Conservation (phyloP, 108 stramenopile species). For the Fistulifera pelliculosa region DNA sequence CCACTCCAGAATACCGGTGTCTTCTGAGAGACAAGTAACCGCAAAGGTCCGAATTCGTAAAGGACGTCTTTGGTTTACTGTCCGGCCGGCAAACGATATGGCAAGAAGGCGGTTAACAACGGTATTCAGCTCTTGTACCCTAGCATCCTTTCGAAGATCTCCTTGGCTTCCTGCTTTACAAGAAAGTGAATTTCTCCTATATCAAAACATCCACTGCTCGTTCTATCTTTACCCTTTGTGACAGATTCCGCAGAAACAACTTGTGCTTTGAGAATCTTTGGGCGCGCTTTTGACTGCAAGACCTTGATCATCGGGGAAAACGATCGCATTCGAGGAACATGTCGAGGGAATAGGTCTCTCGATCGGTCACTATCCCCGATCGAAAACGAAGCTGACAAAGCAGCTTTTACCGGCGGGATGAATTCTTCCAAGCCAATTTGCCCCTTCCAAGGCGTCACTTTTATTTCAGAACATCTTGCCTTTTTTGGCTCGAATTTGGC, state of each 20-base stretch:
- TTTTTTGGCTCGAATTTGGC: conserved; percentile 27
- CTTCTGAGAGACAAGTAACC: conserved; percentile 96
- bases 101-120: conserved; percentile 92
- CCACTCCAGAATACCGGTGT: conserved; percentile 98
- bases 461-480: conserved; percentile 2
- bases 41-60: conserved; percentile 88
- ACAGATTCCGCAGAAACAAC: conserved; percentile 25
- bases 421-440: conserved; percentile 55
- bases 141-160: conserved; percentile 97
- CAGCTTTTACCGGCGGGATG: conserved; percentile 84
- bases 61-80: conserved; percentile 14
- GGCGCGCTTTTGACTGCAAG: conserved; percentile 92
- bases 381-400: conserved; percentile 50
- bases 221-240: not conserved
- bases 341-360: conserved; percentile 52
- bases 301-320: conserved; percentile 53
- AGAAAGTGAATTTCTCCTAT: conserved; percentile 88
- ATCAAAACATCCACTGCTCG: conserved; percentile 19
- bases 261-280: conserved; percentile 80
- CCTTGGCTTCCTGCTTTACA: conserved; percentile 95
- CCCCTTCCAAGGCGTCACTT: conserved; percentile 34
- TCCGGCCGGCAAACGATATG: conserved; percentile 24
- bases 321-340: conserved; percentile 71
- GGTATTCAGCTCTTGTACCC: conserved; percentile 96
- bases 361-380: conserved; percentile 13